Percentiles rank a stretch among this genome's conserved stretches.
Evolutionary conservation across 192 early-diverging fungal genomes (phyloP).

Genomic region (Phlyctochytrium arcticum): DNA sequence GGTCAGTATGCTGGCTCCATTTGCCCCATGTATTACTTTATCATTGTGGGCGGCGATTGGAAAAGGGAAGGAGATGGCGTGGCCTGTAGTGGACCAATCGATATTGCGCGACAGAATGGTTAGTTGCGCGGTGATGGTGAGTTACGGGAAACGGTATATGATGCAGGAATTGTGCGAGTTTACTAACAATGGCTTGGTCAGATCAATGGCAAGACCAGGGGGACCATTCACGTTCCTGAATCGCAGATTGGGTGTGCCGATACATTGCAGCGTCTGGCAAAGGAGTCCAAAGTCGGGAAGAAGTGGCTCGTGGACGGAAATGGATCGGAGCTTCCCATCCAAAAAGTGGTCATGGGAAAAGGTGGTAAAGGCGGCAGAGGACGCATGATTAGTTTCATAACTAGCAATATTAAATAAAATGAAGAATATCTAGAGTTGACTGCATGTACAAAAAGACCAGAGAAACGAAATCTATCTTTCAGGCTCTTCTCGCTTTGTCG

Average conservation of each 20-base stretch:
- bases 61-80: neutral
- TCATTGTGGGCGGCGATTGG: conserved; percentile 18
- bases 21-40: conserved; percentile 29
- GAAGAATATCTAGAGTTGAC: too few relatives aligned
- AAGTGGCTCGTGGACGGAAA: conserved; percentile 24
- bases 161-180: neutral
- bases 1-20: conserved; percentile 30
- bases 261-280: conserved; percentile 37
- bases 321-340: conserved; percentile 42
- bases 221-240: conserved; percentile 49
- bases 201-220: conserved; percentile 76
- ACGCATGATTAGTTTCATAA: conserved; percentile 70
- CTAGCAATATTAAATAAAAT: too few relatives aligned
- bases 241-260: conserved; percentile 28
- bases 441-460: too few relatives aligned
- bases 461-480: too few relatives aligned
- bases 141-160: neutral
- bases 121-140: conserved; percentile 28
- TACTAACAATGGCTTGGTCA: conserved; percentile 24
- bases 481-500: too few relatives aligned
- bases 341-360: conserved; percentile 65
- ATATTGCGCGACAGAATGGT: neutral
- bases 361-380: conserved; percentile 45
- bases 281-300: conserved; percentile 7
- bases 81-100: conserved; percentile 16